These are phyloP conservation scores for Xylaria sp. DNA, from an alignment of 2,329 filamentous ascomycete genomes.

Conservation along the genomic window DNA sequence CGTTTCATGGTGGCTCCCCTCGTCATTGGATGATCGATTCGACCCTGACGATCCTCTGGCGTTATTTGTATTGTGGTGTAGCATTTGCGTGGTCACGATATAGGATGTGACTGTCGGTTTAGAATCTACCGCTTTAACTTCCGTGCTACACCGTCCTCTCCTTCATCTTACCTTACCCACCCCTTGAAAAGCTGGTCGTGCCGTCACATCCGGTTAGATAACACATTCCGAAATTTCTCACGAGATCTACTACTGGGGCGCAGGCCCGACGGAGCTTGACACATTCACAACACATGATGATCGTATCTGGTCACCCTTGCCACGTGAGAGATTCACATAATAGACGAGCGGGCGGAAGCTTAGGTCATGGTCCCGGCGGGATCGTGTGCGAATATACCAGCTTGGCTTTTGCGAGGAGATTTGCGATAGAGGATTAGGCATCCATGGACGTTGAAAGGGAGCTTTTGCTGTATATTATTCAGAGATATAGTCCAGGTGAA, in stretches of 20 bases:
- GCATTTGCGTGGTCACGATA: conserved; percentile 27
- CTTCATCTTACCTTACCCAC: conserved; percentile 30
- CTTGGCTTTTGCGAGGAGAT: conserved; percentile 28
- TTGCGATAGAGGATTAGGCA: conserved; percentile 33
- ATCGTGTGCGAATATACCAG: conserved; percentile 27
- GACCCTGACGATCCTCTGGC: conserved; percentile 37
- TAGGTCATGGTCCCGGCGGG: conserved; percentile 16
- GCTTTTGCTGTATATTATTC: conserved; percentile 42
- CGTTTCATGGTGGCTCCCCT: conserved; percentile 38
- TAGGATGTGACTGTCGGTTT: conserved; percentile 26
- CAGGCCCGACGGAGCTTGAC: conserved; percentile 21
- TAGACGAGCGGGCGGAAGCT: conserved; percentile 27
- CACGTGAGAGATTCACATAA: conserved; percentile 35
- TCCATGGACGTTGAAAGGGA: conserved; percentile 26
- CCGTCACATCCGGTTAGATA: conserved; percentile 23
- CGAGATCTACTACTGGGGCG: conserved; percentile 31
- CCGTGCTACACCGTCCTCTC: conserved; percentile 36
- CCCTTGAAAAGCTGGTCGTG: conserved; percentile 18
- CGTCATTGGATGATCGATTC: conserved; percentile 37
- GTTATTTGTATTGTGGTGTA: conserved; percentile 38
- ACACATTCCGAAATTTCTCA: conserved; percentile 28
- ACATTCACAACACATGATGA: conserved; percentile 16
- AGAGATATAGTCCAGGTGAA: conserved; percentile 38
- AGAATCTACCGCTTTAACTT: conserved; percentile 24
- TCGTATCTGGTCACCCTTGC: conserved; percentile 22